Evolutionary conservation across 768 basidiomycete species (phyloP), one percentile per base, ranked within the genome.

Genomic region (Leccinum barrowsii): DNA sequence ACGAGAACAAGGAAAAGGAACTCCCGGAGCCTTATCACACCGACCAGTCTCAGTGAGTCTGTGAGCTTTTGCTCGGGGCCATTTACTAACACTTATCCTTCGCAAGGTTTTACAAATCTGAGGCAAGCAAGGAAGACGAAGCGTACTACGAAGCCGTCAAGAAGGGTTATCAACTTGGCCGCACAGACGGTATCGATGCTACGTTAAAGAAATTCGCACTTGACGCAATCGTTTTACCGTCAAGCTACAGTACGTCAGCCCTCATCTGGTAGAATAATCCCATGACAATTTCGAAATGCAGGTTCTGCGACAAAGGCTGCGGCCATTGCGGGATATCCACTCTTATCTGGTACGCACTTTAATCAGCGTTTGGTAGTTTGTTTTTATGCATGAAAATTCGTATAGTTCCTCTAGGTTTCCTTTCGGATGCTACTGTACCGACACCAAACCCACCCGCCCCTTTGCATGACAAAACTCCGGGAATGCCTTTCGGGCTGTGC

Each of bases 131-230:
- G 19, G 62, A 59, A 30, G 71, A 76, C 54, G 60, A 67, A 8
- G 40, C 73, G 0, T 85, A 74, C 56, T 78, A 78, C 56, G 65
- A 74, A 24, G 75, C 82, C 1, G 70, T 85, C 7, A 74, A 76
- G 2, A 74, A 72, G 34, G 72, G 82, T 57, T 70, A 75, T 40
- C 80, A 78, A 1, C 72, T 85, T 4, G 83, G 83, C 2, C 75
- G 76, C 30, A 78, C 77, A 10, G 68, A 75, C 8, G 84, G 85
- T 8, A 85, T 86, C 22, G 83, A 85, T 56, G 81, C 78, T 1
- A 75, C 75, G 2, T 68, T 86, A 22, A 70, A 80, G 54, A 61
- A 72, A 52, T 75, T 77, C 55, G 70, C 77, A 3, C 73, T 85
- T 0, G 80, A 85, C 57, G 85, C 83, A 1, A 64, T 85, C 5